Base-by-base conservation (phyloP, 1,284 basidiomycete species). In the Athelia sp. region DNA sequence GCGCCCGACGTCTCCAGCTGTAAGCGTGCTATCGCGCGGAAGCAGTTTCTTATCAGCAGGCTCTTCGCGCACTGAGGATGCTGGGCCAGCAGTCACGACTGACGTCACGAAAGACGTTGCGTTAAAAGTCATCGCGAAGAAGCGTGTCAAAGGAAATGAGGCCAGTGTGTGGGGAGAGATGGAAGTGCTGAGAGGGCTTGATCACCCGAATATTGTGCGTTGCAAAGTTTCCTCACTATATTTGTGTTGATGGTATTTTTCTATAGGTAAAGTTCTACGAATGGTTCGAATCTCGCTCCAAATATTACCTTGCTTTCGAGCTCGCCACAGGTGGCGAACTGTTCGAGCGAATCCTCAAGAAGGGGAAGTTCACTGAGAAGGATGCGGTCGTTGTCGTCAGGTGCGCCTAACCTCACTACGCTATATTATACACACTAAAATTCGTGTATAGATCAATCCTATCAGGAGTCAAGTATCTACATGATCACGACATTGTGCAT, bases 281-380 rank as follows among this genome's bases (percentile, higher is more conserved):
- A 64, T 91, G 85, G 81, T 97, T 97, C 64, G 94, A 97, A 63
- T 93, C 89, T 15, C 75, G 92, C 50, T 79, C 85, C 32, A 96
- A 94, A 65, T 95, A 92, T 66, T 97, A 93, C 62, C 81, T 97
- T 31, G 81, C 88, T 0, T 97, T 97, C 60, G 92, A 97, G 66
- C 84, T 96, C 6, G 94, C 93, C 0, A 77, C 82, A 2, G 93
- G 94, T 17, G 93, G 93, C 36, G 93, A 94, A 62, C 76, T 95
- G 2, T 97, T 97, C 62, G 87, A 93, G 48, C 79, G 91, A 34
- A 89, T 97, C 53, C 70, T 86, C 24, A 73, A 84, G 56, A 80
- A 76, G 51, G 94, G 94, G 15, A 93, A 89, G 60, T 96, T 97
- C 58, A 94, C 91, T 0, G 94, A 97, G 64, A 78, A 79, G 42